Percentiles rank a stretch among this genome's conserved stretches.
Evolutionary conservation across 257 asterid species (phyloP).

Genomic region (Nicotiana knightiana): DNA sequence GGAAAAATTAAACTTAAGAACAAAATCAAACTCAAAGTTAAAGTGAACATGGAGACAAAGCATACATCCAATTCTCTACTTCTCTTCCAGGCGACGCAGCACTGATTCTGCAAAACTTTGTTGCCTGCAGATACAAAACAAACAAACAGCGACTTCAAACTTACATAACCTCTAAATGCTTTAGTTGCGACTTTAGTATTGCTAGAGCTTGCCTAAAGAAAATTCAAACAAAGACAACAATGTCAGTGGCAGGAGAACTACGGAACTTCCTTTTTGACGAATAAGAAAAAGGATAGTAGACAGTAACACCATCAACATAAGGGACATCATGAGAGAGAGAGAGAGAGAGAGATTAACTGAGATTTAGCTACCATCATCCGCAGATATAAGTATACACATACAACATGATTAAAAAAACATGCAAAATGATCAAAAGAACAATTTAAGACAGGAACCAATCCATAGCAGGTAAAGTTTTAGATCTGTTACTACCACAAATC

Average conservation of each 20-base stretch:
- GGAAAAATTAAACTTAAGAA: neutral
- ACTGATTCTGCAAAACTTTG: conserved; percentile 77
- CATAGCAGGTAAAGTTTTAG: neutral
- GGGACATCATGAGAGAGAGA: neutral
- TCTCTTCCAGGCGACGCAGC: conserved; percentile 66
- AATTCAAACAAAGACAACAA: neutral
- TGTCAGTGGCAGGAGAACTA: neutral
- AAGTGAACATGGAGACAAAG: neutral
- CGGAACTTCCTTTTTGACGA: neutral
- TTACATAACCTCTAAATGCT: neutral
- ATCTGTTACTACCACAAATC: neutral
- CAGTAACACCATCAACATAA: neutral
- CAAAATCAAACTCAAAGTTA: neutral
- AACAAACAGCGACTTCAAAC: neutral
- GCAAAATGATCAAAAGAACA: neutral
- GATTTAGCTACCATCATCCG: neutral
- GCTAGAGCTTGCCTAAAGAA: neutral
- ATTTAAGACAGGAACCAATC: neutral
- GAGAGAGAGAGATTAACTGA: neutral
- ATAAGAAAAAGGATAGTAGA: neutral
- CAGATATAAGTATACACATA: neutral
- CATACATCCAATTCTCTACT: conserved; percentile 23
- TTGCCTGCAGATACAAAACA: conserved; percentile 51
- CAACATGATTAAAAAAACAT: neutral
- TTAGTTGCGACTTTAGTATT: neutral